Evolutionary conservation across 148 eudicot species (phyloP), one percentile per base, ranked within the genome.

Genomic region (Salicornia ramosissima): DNA sequence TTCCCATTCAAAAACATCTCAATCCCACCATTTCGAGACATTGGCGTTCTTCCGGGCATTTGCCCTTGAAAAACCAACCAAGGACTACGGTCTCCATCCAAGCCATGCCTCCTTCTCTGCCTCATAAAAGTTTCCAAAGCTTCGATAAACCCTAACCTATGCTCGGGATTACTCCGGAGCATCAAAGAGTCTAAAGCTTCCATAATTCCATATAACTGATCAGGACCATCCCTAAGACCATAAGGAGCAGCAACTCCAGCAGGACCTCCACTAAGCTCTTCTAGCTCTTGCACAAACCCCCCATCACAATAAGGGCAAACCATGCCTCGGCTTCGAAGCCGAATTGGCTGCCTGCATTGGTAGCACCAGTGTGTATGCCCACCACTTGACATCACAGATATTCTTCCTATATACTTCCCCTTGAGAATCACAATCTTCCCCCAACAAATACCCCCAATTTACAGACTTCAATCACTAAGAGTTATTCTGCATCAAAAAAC

Each of bases 311-410:
- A 74, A 42, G 90, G 90, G 74, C 98, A 90, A 34, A 78, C 76
- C 49, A 74, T 36, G 59, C 77, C 80, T 21, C 53, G 86, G 75
- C 70, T 72, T 4, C 71, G 87, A 70, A 80, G 85, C 36, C 83
- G 81, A 64, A 93, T 71, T 21, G 92, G 81, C 68, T 60, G 83
- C 64, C 72, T 66, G 80, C 98, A 93, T 73, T 84, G 86, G 76
- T 90, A 78, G 70, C 98, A 93, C 92, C 96, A 93, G 78, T 93
- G 98, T 72, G 96, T 88, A 79, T 83, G 75, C 73, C 85, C 79
- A 24, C 74, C 79, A 67, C 83, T 81, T 30, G 96, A 88, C 98
- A 92, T 92, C 60, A 18, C 39, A 51, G 43, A 24, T 22, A 5
- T 13, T 1, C 26, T 40, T 9, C 33, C 58, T 13, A 22, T 28